A percentile compares a stretch with the other conserved stretches of the same genome.
These are phyloP conservation scores for Leccinum uliginosum DNA, from an alignment of 768 basidiomycete species.

Conservation along the genomic window DNA sequence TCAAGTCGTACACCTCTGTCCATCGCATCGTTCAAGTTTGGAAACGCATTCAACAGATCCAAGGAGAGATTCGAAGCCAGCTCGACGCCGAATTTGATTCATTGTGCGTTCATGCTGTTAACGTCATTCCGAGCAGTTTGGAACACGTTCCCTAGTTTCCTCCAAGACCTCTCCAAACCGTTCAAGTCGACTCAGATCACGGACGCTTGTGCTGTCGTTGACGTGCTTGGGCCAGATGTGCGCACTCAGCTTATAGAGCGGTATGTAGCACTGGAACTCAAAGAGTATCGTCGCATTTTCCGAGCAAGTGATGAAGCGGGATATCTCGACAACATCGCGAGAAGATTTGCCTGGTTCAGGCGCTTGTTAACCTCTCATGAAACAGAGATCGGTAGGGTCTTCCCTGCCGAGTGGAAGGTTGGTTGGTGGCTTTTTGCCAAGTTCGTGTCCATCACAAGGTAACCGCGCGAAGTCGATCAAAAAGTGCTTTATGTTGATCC, in stretches of 20 bases:
- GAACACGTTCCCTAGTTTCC: slow-evolving; percentile 49
- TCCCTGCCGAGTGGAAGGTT: slow-evolving; percentile 84
- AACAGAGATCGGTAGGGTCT: slow-evolving; percentile 76
- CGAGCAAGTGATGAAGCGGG: slow-evolving; percentile 91
- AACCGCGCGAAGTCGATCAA: not conserved
- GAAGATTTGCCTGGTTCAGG: slow-evolving; percentile 94
- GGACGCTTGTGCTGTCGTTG: slow-evolving; percentile 85
- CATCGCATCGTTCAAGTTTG: slow-evolving; percentile 73
- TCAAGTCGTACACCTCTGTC: slow-evolving; percentile 76
- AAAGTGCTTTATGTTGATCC: not conserved
- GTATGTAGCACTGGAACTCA: slow-evolving; percentile 84
- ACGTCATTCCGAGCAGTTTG: not conserved
- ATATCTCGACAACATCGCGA: slow-evolving; percentile 88
- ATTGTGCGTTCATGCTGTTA: slow-evolving; percentile 57
- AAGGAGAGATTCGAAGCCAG: slow-evolving; percentile 74
- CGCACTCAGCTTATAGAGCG: slow-evolving; percentile 79
- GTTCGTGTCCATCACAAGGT: slow-evolving; percentile 92
- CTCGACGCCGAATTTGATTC: slow-evolving; percentile 90
- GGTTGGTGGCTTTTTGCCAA: slow-evolving; percentile 76
- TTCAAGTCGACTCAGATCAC: slow-evolving; percentile 61
- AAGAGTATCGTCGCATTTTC: slow-evolving; percentile 96
- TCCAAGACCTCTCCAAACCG: slow-evolving; percentile 69
- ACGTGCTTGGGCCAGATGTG: slow-evolving; percentile 83
- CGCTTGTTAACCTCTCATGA: slow-evolving; percentile 83
- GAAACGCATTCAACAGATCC: slow-evolving; percentile 75